Evolutionary conservation across 192 early-diverging fungal species (phyloP).

Genomic region (Backusella mclennaniae): DNA sequence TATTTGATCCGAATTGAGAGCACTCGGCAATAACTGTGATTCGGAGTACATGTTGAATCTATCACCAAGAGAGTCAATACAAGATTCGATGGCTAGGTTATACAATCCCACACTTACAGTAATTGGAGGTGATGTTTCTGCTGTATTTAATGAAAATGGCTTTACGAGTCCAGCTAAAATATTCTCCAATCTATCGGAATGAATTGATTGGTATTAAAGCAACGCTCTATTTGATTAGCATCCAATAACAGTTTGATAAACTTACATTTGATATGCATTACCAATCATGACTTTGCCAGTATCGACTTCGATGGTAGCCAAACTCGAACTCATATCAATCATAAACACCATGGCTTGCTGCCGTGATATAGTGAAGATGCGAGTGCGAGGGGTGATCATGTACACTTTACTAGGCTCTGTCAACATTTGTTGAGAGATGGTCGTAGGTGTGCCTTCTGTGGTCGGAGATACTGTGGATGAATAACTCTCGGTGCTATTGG

Average conservation of each 20-base stretch:
- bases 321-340: conserved; percentile 67
- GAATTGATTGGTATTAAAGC: not conserved
- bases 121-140: not conserved
- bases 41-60: conserved; percentile 38
- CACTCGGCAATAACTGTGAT: conserved; percentile 60
- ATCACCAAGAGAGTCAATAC: no score
- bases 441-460: not conserved
- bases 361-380: conserved; percentile 53
- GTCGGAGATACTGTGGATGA: not conserved
- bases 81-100: not conserved
- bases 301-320: conserved; percentile 55
- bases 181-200: conserved; percentile 22
- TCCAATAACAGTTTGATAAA: not conserved
- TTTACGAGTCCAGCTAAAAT: conserved; percentile 32
- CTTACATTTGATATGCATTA: conserved; percentile 51
- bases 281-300: conserved; percentile 45
- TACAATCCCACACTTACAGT: not conserved
- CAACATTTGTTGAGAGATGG: not conserved
- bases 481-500: not conserved
- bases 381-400: conserved; percentile 65
- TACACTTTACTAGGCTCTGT: conserved; percentile 21
- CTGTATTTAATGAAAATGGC: conserved; percentile 26
- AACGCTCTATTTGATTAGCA: no score
- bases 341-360: conserved; percentile 66
- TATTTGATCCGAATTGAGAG: conserved; percentile 59